These are phyloP conservation scores for Halenospora varia DNA, from an alignment of 495 filamentous ascomycete genomes.

Conservation along the genomic window DNA sequence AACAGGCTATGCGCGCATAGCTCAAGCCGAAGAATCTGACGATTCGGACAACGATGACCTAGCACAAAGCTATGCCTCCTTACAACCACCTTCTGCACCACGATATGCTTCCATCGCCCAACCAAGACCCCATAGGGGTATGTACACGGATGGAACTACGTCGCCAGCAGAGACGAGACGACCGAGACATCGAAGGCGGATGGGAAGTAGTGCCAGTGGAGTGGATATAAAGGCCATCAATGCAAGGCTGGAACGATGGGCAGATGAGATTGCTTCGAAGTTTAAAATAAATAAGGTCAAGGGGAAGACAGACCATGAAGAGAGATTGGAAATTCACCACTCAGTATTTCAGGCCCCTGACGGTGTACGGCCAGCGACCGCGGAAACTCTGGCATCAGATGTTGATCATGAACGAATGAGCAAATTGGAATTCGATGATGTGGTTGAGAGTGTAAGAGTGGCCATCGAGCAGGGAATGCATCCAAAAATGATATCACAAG, in stretches of 20 bases:
- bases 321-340: constrained; percentile 92
- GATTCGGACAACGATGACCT: constrained; percentile 55
- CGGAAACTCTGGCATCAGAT: constrained; percentile 60
- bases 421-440: constrained; percentile 77
- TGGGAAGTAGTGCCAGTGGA: constrained; percentile 75
- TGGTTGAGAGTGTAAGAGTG: constrained; percentile 82
- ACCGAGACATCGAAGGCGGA: constrained; percentile 42
- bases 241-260: constrained; percentile 92
- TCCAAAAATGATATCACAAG: constrained; percentile 92
- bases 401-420: constrained; percentile 55
- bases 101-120: constrained; percentile 66
- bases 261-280: constrained; percentile 94
- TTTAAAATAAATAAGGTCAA: constrained; percentile 85
- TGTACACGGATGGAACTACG: constrained; percentile 43
- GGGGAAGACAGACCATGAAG: constrained; percentile 70
- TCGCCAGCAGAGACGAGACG: constrained; percentile 28
- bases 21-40: constrained; percentile 83
- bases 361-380: constrained; percentile 69
- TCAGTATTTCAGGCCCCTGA: constrained; percentile 93
- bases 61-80: constrained; percentile 45
- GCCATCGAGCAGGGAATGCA: constrained; percentile 93
- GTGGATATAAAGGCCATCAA: constrained; percentile 99
- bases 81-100: constrained; percentile 57
- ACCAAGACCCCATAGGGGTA: constrained; percentile 56
- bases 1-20: constrained; percentile 88